phyloP scores from a whole-genome alignment of 106 monocot genomes.

The Agapanthus africanus region DNA sequence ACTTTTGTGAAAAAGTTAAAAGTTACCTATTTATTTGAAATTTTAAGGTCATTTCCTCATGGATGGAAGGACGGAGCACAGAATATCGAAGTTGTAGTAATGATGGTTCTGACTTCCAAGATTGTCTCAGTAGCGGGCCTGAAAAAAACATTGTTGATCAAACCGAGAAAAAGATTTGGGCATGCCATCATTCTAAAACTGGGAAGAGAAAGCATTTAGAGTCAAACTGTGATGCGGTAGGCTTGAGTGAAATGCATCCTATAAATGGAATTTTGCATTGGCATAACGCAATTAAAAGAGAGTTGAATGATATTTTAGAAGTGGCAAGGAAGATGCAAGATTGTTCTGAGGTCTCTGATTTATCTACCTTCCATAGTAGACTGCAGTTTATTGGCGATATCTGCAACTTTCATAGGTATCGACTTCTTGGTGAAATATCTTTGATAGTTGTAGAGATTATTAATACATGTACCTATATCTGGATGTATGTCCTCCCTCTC shows the following conservation, averaged over 20 bases:
- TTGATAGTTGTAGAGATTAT: neutral
- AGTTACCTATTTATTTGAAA: neutral
- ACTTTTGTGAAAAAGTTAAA: neutral
- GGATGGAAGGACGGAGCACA: constrained; percentile 56
- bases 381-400: constrained; percentile 86
- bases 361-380: constrained; percentile 55
- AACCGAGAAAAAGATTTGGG: constrained; percentile 17
- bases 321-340: constrained; percentile 66
- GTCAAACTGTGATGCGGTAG: constrained; percentile 15
- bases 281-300: constrained; percentile 86
- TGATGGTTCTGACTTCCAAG: constrained; percentile 6
- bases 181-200: constrained; percentile 20
- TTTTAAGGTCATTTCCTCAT: constrained; percentile 71
- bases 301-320: constrained; percentile 68
- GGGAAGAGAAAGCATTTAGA: constrained; percentile 63
- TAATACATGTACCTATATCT: neutral
- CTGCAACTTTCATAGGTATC: constrained; percentile 88
- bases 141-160: neutral
- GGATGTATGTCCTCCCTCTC: neutral
- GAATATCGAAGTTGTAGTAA: neutral
- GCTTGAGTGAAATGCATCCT: constrained; percentile 29
- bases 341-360: constrained; percentile 55
- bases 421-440: neutral
- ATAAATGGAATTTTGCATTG: constrained; percentile 89
- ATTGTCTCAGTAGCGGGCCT: constrained; percentile 8